These are phyloP conservation scores for Yamadazyma scolyti DNA, from an alignment of 805 yeast genomes.

Conservation along the genomic window DNA sequence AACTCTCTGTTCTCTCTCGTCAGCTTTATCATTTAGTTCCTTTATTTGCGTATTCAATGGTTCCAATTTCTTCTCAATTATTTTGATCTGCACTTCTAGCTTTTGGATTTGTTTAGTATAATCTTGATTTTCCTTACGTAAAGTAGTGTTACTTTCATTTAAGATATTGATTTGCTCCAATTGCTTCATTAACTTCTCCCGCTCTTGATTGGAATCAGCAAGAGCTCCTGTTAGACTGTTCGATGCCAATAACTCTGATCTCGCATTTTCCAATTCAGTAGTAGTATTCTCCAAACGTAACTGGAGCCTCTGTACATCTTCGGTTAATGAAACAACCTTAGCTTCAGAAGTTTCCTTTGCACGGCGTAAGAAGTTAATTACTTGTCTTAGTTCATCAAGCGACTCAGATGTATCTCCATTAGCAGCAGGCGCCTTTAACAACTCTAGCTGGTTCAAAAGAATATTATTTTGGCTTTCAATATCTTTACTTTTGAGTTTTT, in stretches of 20 bases:
- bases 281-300: slow-evolving; percentile 39
- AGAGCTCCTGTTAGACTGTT: too few relatives aligned
- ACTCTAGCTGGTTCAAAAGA: slow-evolving; percentile 65
- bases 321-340: slow-evolving; percentile 35
- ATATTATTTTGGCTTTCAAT: slow-evolving; percentile 65
- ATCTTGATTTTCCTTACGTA: slow-evolving; percentile 47
- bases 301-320: slow-evolving; percentile 53
- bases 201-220: slow-evolving; percentile 35
- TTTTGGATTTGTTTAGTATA: slow-evolving; percentile 19
- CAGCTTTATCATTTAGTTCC: slow-evolving; percentile 24
- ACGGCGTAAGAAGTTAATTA: slow-evolving; percentile 61
- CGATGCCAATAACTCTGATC: slow-evolving; percentile 31
- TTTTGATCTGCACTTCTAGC: slow-evolving; percentile 38
- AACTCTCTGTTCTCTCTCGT: slow-evolving; percentile 49
- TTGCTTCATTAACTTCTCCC: slow-evolving; percentile 46
- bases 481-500: slow-evolving; percentile 48
- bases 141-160: slow-evolving; percentile 64
- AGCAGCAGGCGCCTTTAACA: slow-evolving; percentile 11
- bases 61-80: slow-evolving; percentile 29
- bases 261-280: slow-evolving; percentile 50
- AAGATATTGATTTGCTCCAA: slow-evolving; percentile 59
- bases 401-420: slow-evolving; percentile 7
- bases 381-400: slow-evolving; percentile 36
- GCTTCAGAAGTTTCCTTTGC: slow-evolving; percentile 71
- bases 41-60: slow-evolving; percentile 43